A percentile compares a stretch with the other conserved stretches of the same genome.
Conservation (phyloP, 306 rosid species). For the Pueraria montana region DNA sequence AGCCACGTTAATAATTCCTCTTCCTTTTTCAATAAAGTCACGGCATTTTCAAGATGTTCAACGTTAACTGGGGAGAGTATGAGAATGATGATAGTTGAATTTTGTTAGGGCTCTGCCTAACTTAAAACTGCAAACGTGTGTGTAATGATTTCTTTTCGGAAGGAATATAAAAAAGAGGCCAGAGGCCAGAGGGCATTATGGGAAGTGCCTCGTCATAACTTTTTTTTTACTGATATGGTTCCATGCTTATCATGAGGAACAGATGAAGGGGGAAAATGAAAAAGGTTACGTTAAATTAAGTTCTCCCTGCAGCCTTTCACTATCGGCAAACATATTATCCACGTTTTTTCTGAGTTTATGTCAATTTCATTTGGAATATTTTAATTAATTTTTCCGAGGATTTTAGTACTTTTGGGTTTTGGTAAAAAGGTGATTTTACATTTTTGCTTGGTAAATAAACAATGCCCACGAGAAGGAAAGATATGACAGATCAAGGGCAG, state of each 20-base stretch:
- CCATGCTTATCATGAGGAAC: neutral
- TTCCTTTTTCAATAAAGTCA: neutral
- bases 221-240: neutral
- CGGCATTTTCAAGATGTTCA: neutral
- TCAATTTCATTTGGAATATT: neutral
- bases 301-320: neutral
- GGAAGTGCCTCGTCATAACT: neutral
- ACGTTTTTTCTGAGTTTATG: neutral
- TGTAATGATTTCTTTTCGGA: neutral
- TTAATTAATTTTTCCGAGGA: no score
- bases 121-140: neutral
- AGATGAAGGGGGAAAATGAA: neutral
- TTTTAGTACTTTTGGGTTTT: neutral
- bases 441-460: no score
- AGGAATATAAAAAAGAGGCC: neutral
- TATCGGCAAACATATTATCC: neutral
- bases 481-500: neutral
- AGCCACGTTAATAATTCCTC: neutral
- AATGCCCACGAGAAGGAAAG: neutral
- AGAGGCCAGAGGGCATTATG: neutral
- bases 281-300: neutral
- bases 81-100: neutral
- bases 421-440: neutral
- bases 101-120: neutral
- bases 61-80: neutral